These are phyloP conservation scores for Teratosphaeria zuluensis DNA, from an alignment of 2,329 filamentous ascomycete genomes.

Conservation along the genomic window DNA sequence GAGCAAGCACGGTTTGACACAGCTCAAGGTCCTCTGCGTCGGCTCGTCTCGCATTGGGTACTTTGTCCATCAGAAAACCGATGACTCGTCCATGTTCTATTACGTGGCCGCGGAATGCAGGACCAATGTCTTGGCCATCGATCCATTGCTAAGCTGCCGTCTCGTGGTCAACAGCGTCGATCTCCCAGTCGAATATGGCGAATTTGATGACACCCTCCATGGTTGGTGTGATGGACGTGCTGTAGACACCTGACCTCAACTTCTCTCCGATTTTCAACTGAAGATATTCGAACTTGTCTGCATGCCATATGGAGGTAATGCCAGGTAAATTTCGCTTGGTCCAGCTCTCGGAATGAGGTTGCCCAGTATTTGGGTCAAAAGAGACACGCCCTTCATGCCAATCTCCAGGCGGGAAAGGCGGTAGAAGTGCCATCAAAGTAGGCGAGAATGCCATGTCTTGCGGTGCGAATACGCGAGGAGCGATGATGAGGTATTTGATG, in stretches of 20 bases:
- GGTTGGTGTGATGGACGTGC: conserved; percentile 4
- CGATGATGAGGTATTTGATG: conserved; percentile 35
- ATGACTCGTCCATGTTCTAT: conserved; percentile 31
- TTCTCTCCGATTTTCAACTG: conserved; percentile 15
- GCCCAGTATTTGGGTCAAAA: conserved; percentile 14
- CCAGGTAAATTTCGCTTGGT: conserved; percentile 17
- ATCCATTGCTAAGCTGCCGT: conserved; percentile 31
- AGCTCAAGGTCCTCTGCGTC: conserved; percentile 18
- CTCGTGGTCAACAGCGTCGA: conserved; percentile 28
- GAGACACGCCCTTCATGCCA: conserved; percentile 34
- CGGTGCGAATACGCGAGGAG: conserved; percentile 23
- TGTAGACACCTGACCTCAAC: conserved; percentile 12
- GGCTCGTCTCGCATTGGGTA: conserved; percentile 20
- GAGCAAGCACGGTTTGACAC: conserved; percentile 20
- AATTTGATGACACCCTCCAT: conserved; percentile 27
- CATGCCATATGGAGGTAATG: conserved; percentile 29
- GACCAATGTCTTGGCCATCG: conserved; percentile 25
- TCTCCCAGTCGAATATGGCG: conserved; percentile 31
- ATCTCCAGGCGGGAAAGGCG: conserved; percentile 29
- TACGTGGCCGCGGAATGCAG: conserved; percentile 31
- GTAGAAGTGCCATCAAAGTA: conserved; percentile 25
- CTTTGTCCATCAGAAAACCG: conserved; percentile 29
- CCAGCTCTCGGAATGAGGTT: conserved; percentile 8
- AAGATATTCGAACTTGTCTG: conserved; percentile 27
- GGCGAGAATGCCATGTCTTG: conserved; percentile 23